Base-by-base conservation (phyloP, 768 basidiomycete genomes). In the Tricholoma bakamatsutake region DNA sequence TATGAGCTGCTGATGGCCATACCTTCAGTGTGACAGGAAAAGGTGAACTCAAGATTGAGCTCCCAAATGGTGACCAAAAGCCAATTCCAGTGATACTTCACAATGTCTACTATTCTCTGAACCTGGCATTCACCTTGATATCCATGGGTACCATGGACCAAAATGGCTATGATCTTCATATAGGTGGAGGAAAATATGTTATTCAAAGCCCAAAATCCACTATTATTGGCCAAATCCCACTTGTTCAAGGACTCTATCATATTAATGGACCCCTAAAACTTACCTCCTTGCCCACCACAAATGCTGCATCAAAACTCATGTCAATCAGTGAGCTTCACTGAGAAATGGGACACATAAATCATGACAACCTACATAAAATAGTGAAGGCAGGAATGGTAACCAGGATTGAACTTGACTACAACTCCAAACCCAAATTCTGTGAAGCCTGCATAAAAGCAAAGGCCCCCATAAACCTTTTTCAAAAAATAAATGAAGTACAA, bases 241-340 rank as follows among this genome's bases (percentile, higher is more conserved):
- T 59, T 27, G 52, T 62, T 13, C 59, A 60, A 6, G 67, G 69
- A 13, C 64, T 70, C 3, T 71, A 71, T 50, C 57, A 61, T 35
- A 60, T 67, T 35, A 9, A n/a, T 17, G 21, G 53, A 39, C n/a
- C 52, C 24, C 40, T 52, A 17, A 55, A 35, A 12, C 13, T 51
- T 18, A 45, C 48, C 9, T 21, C 45, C 13, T 45, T 62, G 31
- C 42, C 61, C 15, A 31, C 35, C 27, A 62, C 62, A 17, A 57
- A 52, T 46, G n/a, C 52, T 5, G 48, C 63, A 34, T 50, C 48
- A 12, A 51, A 58, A 21, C 30, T 34, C n/a, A 53, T 69, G 11
- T 60, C 64, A n/a, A 64, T 71, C 47, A 55, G 53, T 33, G 64
- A 73, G 37, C 59, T 74, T 6, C 75, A 78, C 45, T 56, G 60